phyloP scores from a whole-genome alignment of 257 asterid genomes.

The Perilla frutescens region DNA sequence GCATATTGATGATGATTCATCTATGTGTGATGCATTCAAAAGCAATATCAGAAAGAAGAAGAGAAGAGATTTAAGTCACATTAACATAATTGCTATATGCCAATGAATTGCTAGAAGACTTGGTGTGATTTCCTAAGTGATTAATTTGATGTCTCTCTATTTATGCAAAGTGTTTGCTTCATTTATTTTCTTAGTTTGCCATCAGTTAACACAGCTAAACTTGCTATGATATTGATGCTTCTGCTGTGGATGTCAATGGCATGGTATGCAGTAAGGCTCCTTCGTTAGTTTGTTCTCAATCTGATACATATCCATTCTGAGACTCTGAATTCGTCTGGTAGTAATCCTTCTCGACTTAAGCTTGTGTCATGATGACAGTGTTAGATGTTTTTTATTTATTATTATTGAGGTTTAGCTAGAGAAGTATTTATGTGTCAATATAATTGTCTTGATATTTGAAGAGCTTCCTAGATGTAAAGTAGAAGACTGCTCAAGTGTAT shows the following conservation, averaged over 20 bases:
- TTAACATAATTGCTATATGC: neutral
- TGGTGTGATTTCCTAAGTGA: neutral
- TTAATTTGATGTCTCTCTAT: conserved; percentile 3
- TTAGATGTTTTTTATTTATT: too few species aligned
- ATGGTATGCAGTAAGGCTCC: neutral
- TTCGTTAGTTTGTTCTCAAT: neutral
- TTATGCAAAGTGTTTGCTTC: neutral
- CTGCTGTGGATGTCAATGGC: neutral
- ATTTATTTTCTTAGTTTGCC: neutral
- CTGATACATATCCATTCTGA: neutral
- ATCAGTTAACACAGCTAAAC: neutral
- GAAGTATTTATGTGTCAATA: neutral
- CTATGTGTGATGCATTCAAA: neutral
- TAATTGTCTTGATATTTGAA: conserved; percentile 1
- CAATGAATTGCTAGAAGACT: neutral
- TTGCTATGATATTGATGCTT: neutral
- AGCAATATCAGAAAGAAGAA: neutral
- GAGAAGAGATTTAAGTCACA: too few species aligned
- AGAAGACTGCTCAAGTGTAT: neutral
- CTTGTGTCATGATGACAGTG: neutral
- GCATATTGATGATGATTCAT: neutral
- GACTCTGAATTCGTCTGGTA: neutral
- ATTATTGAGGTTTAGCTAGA: neutral
- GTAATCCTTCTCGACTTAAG: neutral
- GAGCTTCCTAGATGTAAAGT: neutral